These are phyloP conservation scores for Pythium apleroticum DNA, from an alignment of 352 stramenopile genomes.

Conservation along the genomic window DNA sequence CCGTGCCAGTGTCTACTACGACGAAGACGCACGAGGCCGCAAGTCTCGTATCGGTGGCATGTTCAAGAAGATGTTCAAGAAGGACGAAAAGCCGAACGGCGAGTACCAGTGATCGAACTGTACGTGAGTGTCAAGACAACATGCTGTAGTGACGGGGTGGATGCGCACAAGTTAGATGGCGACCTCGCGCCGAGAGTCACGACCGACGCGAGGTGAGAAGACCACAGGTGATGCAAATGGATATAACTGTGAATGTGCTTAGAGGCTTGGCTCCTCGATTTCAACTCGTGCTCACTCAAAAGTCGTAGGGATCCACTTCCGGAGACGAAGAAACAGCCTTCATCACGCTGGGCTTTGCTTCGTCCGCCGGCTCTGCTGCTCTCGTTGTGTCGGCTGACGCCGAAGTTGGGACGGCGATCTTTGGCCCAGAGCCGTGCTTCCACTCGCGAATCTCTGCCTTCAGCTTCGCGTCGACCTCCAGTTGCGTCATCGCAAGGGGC, in stretches of 20 bases:
- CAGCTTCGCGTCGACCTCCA: constrained; percentile 54
- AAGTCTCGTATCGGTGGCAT: constrained; percentile 83
- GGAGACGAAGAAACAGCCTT: not conserved
- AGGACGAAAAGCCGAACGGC: constrained; percentile 35
- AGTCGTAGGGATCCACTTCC: constrained; percentile 32
- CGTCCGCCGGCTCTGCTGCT: constrained; percentile 16
- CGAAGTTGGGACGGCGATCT: not conserved
- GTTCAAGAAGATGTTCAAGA: constrained; percentile 92
- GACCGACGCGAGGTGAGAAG: constrained; percentile 2
- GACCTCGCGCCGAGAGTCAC: not conserved
- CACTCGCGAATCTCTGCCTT: constrained; percentile 60
- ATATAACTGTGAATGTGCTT: constrained; percentile 27
- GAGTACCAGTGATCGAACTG: constrained; percentile 13
- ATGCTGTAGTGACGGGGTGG: constrained; percentile 1
- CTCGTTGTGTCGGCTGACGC: constrained; percentile 7
- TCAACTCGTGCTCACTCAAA: constrained; percentile 12
- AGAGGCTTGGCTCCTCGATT: constrained; percentile 3
- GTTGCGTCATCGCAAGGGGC: constrained; percentile 52
- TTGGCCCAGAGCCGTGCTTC: constrained; percentile 38
- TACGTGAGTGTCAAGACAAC: not conserved
- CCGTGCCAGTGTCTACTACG: constrained; percentile 57
- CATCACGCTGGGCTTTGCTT: constrained; percentile 5
- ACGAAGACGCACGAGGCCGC: constrained; percentile 54
- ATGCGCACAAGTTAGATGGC: not conserved
- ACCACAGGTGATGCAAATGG: constrained; percentile 6